These are phyloP conservation scores for Penicillium antarcticum DNA, from an alignment of 495 filamentous ascomycete species.

Conservation along the genomic window DNA sequence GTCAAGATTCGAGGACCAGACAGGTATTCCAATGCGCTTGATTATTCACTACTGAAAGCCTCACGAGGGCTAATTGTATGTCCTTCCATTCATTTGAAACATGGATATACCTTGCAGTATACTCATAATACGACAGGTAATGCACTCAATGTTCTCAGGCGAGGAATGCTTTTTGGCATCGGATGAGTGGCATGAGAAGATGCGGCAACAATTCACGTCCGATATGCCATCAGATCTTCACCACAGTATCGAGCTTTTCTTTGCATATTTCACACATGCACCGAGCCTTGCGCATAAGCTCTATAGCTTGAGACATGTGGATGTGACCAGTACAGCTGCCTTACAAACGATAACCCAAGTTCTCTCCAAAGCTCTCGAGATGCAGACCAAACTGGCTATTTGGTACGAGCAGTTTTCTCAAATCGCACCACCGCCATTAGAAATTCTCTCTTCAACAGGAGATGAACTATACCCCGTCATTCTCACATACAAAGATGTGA, in stretches of 20 bases:
- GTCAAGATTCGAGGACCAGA: constrained; percentile 23
- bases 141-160: constrained; percentile 35
- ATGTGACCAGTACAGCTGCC: constrained; percentile 6
- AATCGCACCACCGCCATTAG: constrained; percentile 18
- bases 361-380: constrained; percentile 16
- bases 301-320: constrained; percentile 20
- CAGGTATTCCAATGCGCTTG: constrained; percentile 26
- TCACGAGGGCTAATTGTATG: constrained; percentile 34
- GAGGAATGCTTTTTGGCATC: constrained; percentile 29
- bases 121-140: constrained; percentile 19
- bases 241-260: constrained; percentile 26
- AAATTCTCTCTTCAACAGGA: constrained; percentile 15
- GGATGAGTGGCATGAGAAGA: constrained; percentile 29
- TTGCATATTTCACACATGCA: constrained; percentile 28
- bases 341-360: constrained; percentile 15
- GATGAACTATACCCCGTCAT: constrained; percentile 25
- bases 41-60: constrained; percentile 26
- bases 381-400: constrained; percentile 16
- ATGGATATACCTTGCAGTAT: neutral
- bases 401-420: constrained; percentile 28
- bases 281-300: constrained; percentile 31
- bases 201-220: constrained; percentile 21
- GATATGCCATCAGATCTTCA: constrained; percentile 12
- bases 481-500: constrained; percentile 24
- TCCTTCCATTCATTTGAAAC: neutral